These are phyloP conservation scores for Blastocystis sp. DNA, from an alignment of 352 stramenopile genomes.

Conservation along the genomic window DNA sequence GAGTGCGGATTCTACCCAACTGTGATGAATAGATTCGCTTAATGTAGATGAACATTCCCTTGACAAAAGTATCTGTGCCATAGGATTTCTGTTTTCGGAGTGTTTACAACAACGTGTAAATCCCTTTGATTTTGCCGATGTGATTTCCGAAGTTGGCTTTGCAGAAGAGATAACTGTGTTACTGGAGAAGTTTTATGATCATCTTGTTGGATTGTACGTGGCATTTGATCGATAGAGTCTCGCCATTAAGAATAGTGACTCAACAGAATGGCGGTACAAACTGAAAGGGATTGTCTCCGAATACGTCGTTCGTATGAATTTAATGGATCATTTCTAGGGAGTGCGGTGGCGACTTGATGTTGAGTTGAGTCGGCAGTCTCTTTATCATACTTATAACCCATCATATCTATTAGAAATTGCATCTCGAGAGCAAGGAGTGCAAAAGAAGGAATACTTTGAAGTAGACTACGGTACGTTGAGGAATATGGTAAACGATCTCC, in stretches of 20 bases:
- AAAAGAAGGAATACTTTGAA: constrained; percentile 34
- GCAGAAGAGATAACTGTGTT: background rate
- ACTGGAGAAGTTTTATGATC: constrained; percentile 38
- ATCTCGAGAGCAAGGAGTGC: background rate
- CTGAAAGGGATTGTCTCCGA: background rate
- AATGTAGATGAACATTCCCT: background rate
- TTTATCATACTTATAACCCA: background rate
- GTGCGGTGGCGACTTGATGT: constrained; percentile 38
- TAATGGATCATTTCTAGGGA: background rate
- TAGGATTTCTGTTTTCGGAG: constrained; percentile 36
- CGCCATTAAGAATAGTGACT: background rate
- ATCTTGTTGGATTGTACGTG: background rate
- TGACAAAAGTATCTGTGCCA: constrained; percentile 2
- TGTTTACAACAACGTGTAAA: constrained; percentile 33
- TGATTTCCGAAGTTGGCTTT: background rate
- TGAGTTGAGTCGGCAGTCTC: constrained; percentile 4
- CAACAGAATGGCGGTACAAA: background rate
- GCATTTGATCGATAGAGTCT: background rate
- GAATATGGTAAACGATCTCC: background rate
- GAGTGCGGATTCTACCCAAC: background rate
- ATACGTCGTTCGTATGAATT: background rate
- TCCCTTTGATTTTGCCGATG: constrained; percentile 27
- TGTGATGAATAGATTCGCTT: background rate
- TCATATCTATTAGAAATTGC: constrained; percentile 27
- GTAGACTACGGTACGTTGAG: background rate